Conservation (phyloP, 441 rosid species). For the Brassica balearica region DNA sequence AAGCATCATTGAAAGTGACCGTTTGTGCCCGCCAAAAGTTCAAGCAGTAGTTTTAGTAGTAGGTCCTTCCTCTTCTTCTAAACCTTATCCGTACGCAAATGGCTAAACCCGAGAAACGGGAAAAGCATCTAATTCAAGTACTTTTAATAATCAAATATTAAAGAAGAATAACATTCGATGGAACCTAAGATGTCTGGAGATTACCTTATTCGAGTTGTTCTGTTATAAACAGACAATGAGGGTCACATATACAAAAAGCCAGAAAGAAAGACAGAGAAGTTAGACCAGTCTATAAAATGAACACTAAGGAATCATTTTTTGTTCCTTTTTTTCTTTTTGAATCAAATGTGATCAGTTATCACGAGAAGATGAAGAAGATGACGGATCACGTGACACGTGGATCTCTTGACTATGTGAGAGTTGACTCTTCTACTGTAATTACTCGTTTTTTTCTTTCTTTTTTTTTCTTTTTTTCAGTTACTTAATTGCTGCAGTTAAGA, state of each 20-base stretch:
- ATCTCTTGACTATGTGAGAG: background rate
- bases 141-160: slow-evolving; percentile 28
- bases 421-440: slow-evolving; percentile 9
- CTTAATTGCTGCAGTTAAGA: background rate
- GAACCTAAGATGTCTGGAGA: slow-evolving; percentile 39
- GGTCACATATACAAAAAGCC: slow-evolving; percentile 26
- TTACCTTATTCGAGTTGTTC: slow-evolving; percentile 11
- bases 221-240: slow-evolving; percentile 38
- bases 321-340: background rate
- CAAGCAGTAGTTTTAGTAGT: slow-evolving; percentile 52
- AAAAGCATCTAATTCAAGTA: slow-evolving; percentile 19
- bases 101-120: background rate
- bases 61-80: slow-evolving; percentile 50
- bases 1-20: slow-evolving; percentile 71
- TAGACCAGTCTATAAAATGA: slow-evolving; percentile 11
- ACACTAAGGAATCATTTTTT: slow-evolving; percentile 22
- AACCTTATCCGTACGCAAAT: slow-evolving; percentile 25
- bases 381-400: slow-evolving; percentile 34
- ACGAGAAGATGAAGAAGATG: slow-evolving; percentile 28
- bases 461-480: too few species aligned
- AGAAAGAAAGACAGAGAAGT: background rate
- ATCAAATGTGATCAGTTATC: slow-evolving; percentile 2
- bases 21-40: slow-evolving; percentile 55
- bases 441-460: background rate
- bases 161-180: slow-evolving; percentile 38